phyloP scores from a whole-genome alignment of 192 early-diverging fungal species.

The Coemansia sp. region DNA sequence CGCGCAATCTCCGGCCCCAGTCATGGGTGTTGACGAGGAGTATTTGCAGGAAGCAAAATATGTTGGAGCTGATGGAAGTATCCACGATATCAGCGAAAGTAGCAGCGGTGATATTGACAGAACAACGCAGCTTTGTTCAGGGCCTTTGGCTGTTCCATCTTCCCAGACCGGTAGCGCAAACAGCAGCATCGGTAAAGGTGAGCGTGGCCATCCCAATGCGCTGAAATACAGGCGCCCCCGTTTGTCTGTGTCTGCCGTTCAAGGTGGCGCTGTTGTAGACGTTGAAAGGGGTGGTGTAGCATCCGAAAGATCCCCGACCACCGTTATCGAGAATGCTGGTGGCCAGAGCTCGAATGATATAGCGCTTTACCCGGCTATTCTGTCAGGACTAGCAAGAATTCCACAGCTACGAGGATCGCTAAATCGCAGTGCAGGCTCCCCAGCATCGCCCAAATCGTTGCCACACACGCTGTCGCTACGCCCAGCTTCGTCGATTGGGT shows the following conservation, averaged over 20 bases:
- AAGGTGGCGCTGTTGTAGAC: background rate
- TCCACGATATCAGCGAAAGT: background rate
- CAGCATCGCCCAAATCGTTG: slow-evolving; percentile 31
- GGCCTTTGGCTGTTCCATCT: slow-evolving; percentile 5
- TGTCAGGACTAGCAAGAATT: slow-evolving; percentile 8
- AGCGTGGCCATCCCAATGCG: background rate
- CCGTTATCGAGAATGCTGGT: background rate
- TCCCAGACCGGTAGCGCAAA: background rate
- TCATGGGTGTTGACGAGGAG: slow-evolving; percentile 27
- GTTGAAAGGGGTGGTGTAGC: slow-evolving; percentile 4
- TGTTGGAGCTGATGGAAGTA: background rate
- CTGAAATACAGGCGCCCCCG: slow-evolving; percentile 5
- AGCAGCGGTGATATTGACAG: background rate
- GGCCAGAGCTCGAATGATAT: background rate
- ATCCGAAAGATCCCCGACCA: background rate
- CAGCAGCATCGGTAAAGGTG: background rate
- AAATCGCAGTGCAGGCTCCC: slow-evolving; percentile 12
- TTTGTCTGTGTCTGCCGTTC: slow-evolving; percentile 9
- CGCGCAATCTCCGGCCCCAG: slow-evolving; percentile 3
- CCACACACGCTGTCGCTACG: slow-evolving; percentile 34
- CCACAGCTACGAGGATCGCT: slow-evolving; percentile 19
- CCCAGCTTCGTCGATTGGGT: slow-evolving; percentile 26
- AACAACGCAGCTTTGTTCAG: background rate
- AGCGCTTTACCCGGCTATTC: slow-evolving; percentile 5
- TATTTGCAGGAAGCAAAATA: slow-evolving; percentile 5